Evolutionary conservation across 768 basidiomycete genomes (phyloP).

Genomic region (Boletus tylopilopsis): DNA sequence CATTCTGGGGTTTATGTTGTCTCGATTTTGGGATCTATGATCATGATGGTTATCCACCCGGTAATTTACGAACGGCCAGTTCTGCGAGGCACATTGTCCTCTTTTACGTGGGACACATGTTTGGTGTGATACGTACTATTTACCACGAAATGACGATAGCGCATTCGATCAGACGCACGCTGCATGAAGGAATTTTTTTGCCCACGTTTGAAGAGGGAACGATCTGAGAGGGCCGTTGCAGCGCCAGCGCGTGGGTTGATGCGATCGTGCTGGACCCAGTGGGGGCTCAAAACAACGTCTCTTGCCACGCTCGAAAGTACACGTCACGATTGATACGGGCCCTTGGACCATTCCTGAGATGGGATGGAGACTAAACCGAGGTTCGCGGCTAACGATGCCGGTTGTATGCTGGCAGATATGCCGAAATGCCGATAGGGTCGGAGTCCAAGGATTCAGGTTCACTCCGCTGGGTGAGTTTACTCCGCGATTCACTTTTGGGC

Average conservation of each 20-base stretch:
- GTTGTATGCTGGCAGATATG: conserved; percentile 15
- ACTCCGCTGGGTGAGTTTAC: conserved; percentile 29
- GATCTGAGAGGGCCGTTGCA: too few relatives aligned
- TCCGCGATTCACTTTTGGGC: conserved; percentile 35
- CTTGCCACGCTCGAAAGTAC: too few relatives aligned
- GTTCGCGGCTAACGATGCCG: conserved; percentile 30
- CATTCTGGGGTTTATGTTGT: conserved; percentile 22
- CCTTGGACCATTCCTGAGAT: too few relatives aligned
- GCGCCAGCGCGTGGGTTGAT: neutral
- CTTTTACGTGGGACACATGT: conserved; percentile 19
- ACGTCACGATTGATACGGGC: too few relatives aligned
- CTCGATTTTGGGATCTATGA: conserved; percentile 15
- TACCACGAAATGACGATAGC: conserved; percentile 4
- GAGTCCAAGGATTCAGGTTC: conserved; percentile 22
- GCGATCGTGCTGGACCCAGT: neutral
- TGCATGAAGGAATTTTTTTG: neutral
- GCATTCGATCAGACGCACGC: neutral
- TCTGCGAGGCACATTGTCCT: neutral
- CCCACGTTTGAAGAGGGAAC: too few relatives aligned
- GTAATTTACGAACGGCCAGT: conserved; percentile 8
- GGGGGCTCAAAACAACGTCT: too few relatives aligned
- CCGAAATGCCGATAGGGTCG: conserved; percentile 27
- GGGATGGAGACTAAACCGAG: conserved; percentile 4
- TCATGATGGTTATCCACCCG: conserved; percentile 6
- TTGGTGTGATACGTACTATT: conserved; percentile 16